Evolutionary conservation across 2,329 filamentous ascomycete genomes (phyloP).

Genomic region (Trichocomaceae sp.): DNA sequence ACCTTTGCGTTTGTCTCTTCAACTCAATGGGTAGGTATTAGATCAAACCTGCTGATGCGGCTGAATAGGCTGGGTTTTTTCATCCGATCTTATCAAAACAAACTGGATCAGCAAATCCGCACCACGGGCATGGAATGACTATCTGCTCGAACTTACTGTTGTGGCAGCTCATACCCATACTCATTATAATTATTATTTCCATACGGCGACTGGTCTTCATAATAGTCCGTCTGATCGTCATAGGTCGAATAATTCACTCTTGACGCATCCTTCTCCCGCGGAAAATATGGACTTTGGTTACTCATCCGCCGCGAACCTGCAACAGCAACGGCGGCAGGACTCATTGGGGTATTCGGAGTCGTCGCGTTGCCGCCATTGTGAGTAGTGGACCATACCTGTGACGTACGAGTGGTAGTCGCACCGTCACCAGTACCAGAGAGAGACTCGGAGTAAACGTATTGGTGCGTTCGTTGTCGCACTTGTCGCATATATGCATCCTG

Average conservation of each 20-base stretch:
- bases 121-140: no score
- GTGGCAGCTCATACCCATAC: constrained; percentile 7
- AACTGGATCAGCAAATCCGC: no score
- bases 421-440: not conserved
- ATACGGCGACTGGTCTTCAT: constrained; percentile 10
- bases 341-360: not conserved
- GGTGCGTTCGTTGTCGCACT: constrained; percentile 11
- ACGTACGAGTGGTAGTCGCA: constrained; percentile 1
- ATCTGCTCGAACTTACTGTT: not conserved
- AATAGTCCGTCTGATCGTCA: constrained; percentile 4
- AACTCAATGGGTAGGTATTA: not conserved
- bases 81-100: not conserved
- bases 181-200: constrained; percentile 4
- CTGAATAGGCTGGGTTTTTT: not conserved
- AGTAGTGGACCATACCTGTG: constrained; percentile 6
- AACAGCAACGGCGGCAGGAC: not conserved
- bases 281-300: constrained; percentile 2
- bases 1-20: not conserved
- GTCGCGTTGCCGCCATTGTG: not conserved
- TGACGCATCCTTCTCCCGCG: not conserved
- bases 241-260: constrained; percentile 9
- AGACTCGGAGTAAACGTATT: constrained; percentile 11
- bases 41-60: not conserved
- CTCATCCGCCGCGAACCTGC: not conserved
- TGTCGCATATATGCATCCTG: constrained; percentile 14